Evolutionary conservation across 495 filamentous ascomycete species (phyloP), one percentile per base, ranked within the genome.

Genomic region (Neohortaea acidophila): DNA sequence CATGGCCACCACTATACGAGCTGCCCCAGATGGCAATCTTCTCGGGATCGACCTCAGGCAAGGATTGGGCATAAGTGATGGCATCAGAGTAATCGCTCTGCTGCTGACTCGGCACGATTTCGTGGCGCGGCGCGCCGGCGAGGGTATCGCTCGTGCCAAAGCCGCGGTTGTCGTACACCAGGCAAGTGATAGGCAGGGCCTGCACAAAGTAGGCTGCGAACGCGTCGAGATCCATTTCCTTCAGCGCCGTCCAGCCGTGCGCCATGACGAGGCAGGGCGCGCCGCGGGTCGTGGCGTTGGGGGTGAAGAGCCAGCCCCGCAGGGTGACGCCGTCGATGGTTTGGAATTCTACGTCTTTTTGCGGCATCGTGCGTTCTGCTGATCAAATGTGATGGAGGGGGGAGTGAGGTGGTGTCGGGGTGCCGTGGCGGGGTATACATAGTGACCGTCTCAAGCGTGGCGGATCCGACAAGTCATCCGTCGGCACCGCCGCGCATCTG

Each of bases 91-190:
- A 49, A 39, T 60, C 55, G 11, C 39, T 43, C 39, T 47, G 26
- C 33, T 62, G 57, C 18, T 51, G 26, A 12, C 36, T n/a, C 0
- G 57, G 57, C 33, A 52, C 47, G 28, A 55, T 51, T 33, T 63
- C 55, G 6, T 57, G 43, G 12, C 51, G 41, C 1, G 59, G 59
- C 13, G 39, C 19, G 6, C 50, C 53, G 7, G 10, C 36, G 24
- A 20, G 3, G 13, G 24, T 11, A 28, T 59, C 59, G 43, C 56
- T 60, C 14, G 51, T 47, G 21, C 60, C 60, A 41, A 51, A 60
- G 41, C 48, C 44, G 21, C 59, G 53, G 31, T 61, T 54, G 33
- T 63, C 57, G 34, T 60, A 63, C 3, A 60, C 41, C 2, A 63
- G 43, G 15, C 42, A 43, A 19, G 21, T 36, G 29, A 51, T 47